Base-by-base conservation (phyloP, 768 basidiomycete genomes). In the Coprinopsis cinerea region DNA sequence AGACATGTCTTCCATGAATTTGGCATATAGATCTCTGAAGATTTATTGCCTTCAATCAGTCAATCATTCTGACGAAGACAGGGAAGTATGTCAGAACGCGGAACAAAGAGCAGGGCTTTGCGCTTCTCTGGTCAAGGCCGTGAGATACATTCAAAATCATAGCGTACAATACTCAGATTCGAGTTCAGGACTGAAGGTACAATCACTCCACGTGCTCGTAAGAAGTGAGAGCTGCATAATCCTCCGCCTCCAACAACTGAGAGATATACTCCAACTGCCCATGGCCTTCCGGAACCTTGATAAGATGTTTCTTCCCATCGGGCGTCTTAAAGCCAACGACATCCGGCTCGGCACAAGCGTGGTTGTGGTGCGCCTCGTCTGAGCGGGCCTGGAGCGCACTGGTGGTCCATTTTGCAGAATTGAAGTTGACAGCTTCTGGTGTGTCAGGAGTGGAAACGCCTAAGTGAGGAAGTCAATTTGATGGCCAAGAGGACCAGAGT, bases 301-400 rank as follows among this genome's bases (percentile, higher is more conserved):
- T 17, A 9, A 41, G n/a, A 36, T 57, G 53, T n/a, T 51, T n/a
- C 7, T 28, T 35, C n/a, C 49, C 49, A 37, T 53, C 47, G 1
- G 36, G 40, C 4, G 25, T 44, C 22, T 39, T 51, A 32, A 48
- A 57, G 3, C 55, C 55, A 25, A 57, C 25, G 17, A 52, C 35
- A 27, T 57, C 50, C 15, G 53, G 52, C n/a, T 18, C 37, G 11
- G 30, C 44, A 26, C 55, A 57, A 15, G 41, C 34, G 23, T 36
- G 22, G 22, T 15, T 15, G 22, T n/a, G 18, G 17, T 23, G 37
- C n/a, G 30, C 24, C 24, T 20, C 37, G 7, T 40, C 18, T 11
- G 10, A 10, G 37, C 37, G 37, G 7, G 11, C 37, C 7, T 11
- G 37, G 10, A 11, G 7, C 10, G 18, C 18, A 40, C 7, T 18